Conservation (phyloP, 192 early-diverging fungal genomes). For the Coemansia sp. region DNA sequence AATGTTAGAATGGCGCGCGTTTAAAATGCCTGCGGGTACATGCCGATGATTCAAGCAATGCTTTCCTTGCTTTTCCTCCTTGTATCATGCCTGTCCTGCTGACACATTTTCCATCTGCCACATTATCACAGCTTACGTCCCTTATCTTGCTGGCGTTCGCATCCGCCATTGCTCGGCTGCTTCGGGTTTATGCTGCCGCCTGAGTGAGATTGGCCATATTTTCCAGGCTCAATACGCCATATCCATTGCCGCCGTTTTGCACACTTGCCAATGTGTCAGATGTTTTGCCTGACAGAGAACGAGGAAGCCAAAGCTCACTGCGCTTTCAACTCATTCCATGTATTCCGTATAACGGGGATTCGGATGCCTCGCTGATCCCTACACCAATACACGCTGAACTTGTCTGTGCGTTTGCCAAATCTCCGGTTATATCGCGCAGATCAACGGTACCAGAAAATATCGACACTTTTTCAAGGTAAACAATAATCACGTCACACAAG, state of each 20-base stretch:
- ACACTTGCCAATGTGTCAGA: constrained; percentile 3
- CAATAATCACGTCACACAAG: neutral
- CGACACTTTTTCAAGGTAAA: no score
- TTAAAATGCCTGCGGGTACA: neutral
- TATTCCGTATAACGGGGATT: no score
- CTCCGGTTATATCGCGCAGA: neutral
- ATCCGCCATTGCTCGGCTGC: neutral
- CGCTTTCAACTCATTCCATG: neutral
- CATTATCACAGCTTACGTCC: neutral
- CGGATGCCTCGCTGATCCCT: neutral
- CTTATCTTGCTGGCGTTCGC: neutral
- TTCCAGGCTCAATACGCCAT: neutral
- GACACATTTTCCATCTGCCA: constrained; percentile 5
- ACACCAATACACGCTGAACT: neutral
- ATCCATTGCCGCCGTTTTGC: neutral
- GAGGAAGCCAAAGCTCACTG: neutral
- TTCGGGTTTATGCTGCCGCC: neutral
- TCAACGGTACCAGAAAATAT: neutral
- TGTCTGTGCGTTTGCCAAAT: constrained; percentile 1
- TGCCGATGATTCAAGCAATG: neutral
- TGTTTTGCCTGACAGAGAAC: neutral
- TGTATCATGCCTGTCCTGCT: neutral
- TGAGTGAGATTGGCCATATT: neutral
- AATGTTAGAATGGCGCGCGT: neutral
- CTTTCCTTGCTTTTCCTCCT: neutral